Evolutionary conservation across 148 eudicot genomes (phyloP), one percentile per base, ranked within the genome.

Genomic region (Vaccinium darrowii): DNA sequence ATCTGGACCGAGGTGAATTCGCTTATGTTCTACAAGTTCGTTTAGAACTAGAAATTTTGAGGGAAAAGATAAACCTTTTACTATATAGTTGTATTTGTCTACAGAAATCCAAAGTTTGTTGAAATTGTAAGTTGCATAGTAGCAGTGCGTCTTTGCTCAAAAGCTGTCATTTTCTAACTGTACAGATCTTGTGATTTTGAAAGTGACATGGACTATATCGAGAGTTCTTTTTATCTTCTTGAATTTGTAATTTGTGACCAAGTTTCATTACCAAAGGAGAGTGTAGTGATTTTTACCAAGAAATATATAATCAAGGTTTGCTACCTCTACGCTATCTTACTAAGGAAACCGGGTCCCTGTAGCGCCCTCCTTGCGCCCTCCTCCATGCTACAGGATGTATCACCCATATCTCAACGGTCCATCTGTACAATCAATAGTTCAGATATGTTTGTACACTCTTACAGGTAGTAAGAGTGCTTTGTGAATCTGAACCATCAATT

Each of bases 1-100:
- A 83, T 94, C 97, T 27, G 97, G 97, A 39, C 97, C 97, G 5
- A 90, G 97, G 83, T 94, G 88, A 90, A 72, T 60, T 43, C 47
- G 16, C 43, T 23, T 36, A 58, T 33, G 33, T 87, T 27, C 58
- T 84, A 67, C 12, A 16, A 21, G 15, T 56, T n/a, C 51, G 9
- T 83, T 76, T 39, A n/a, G 63, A 49, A 6, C 69, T 9, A 21
- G 81, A 69, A 76, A 84, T 76, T 75, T 76, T 84, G 69, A 43
- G 47, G 47, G 51, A 73, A 60, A 5, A 18, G 39, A 16, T 27
- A 47, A 25, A 36, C 2, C 1, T 63, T 14, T 10, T 65, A 30
- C 33, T 30, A 8, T 18, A 30, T 52, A 81, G 53, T 33, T 30
- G 67, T 65, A 18, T 50, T 71, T 71, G 16, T 57, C 8, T 76